Evolutionary conservation across 2,329 filamentous ascomycete species (phyloP).

Genomic region (Phyllosticta paracitricarpa): DNA sequence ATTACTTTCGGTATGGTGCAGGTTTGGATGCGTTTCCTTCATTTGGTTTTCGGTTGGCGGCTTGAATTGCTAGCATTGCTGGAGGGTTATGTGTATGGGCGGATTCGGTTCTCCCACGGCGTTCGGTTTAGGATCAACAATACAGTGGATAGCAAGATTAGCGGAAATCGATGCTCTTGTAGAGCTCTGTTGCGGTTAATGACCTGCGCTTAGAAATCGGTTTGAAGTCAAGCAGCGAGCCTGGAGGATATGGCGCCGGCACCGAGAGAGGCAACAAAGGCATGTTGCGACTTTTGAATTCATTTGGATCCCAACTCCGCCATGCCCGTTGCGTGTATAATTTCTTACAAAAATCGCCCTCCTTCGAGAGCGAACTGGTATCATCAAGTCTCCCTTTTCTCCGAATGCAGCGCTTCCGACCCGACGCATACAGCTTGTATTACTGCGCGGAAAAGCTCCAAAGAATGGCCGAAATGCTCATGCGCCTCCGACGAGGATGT

Average conservation of each 20-base stretch:
- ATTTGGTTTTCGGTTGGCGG: neutral
- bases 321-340: slow-evolving; percentile 5
- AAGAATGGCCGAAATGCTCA: slow-evolving; percentile 11
- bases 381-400: neutral
- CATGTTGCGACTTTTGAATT: slow-evolving; percentile 1
- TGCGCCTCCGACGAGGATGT: slow-evolving; percentile 40
- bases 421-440: neutral
- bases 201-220: neutral
- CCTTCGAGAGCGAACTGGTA: neutral
- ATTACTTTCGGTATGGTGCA: neutral
- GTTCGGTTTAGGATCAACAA: neutral
- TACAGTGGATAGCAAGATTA: neutral
- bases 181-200: neutral
- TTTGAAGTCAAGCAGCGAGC: neutral
- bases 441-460: neutral
- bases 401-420: neutral
- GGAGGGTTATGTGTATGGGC: neutral
- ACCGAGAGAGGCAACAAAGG: neutral
- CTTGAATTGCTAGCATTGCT: neutral
- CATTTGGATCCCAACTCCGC: slow-evolving; percentile 7
- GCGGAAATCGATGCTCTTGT: neutral
- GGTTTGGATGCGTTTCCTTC: neutral
- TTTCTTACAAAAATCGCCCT: slow-evolving; percentile 7
- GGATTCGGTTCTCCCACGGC: neutral
- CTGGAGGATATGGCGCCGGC: neutral